phyloP scores from a whole-genome alignment of 371 early-diverging fungal genomes.

The Apophysomyces sp. region DNA sequence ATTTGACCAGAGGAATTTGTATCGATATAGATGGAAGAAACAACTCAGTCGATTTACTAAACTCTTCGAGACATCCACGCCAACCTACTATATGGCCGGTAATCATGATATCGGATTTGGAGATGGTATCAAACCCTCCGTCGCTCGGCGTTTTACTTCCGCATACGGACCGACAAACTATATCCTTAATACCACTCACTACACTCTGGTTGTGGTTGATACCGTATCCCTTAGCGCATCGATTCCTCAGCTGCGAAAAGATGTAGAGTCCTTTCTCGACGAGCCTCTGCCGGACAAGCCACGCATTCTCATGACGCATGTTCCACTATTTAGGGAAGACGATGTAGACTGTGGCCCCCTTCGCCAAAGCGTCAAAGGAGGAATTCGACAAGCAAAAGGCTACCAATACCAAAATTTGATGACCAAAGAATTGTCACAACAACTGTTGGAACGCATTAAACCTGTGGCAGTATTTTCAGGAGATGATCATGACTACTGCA shows the following conservation, averaged over 20 bases:
- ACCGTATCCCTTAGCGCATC: constrained; percentile 72
- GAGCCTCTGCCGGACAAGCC: constrained; percentile 6
- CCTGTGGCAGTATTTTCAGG: constrained; percentile 83
- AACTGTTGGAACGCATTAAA: constrained; percentile 59
- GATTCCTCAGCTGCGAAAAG: constrained; percentile 28
- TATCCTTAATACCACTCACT: constrained; percentile 52
- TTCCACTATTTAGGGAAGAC: constrained; percentile 39
- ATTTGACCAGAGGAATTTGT: background rate
- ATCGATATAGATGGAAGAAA: constrained; percentile 3
- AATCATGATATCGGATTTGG: constrained; percentile 96
- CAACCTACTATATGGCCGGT: constrained; percentile 63
- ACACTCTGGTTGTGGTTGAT: constrained; percentile 71
- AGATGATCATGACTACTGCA: constrained; percentile 93
- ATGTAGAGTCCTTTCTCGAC: constrained; percentile 40
- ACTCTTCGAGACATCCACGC: constrained; percentile 23
- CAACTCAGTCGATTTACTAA: constrained; percentile 27
- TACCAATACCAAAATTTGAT: constrained; percentile 90
- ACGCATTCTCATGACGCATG: constrained; percentile 33
- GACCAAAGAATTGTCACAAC: constrained; percentile 40
- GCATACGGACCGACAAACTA: constrained; percentile 74
- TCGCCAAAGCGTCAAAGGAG: constrained; percentile 38
- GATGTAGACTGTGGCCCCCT: constrained; percentile 69
- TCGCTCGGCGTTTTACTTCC: constrained; percentile 54
- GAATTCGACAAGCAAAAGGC: constrained; percentile 57
- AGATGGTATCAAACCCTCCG: constrained; percentile 51